Evolutionary conservation across 108 stramenopile species (phyloP).

Genomic region (Skeletonema marinoi): DNA sequence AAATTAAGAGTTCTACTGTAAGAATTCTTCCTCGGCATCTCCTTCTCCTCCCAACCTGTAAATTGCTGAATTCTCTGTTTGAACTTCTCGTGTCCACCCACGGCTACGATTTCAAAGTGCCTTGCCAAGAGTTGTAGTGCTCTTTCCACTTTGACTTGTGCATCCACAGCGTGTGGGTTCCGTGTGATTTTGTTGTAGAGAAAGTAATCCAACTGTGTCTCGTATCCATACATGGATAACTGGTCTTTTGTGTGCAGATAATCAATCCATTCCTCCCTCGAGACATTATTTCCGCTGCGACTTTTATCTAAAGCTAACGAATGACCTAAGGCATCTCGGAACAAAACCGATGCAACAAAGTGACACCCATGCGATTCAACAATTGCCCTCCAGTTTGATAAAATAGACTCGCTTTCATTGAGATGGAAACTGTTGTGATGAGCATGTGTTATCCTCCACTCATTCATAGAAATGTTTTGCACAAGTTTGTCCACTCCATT

Average conservation of each 20-base stretch:
- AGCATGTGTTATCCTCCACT: background rate
- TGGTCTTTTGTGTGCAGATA: background rate
- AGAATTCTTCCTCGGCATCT: too few relatives aligned
- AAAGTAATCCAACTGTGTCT: conserved; percentile 1
- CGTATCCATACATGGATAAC: background rate
- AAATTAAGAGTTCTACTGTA: too few relatives aligned
- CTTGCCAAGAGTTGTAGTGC: too few relatives aligned
- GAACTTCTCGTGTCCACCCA: too few relatives aligned
- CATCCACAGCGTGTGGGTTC: too few relatives aligned
- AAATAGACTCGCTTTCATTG: background rate
- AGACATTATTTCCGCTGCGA: background rate
- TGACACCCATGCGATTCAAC: background rate
- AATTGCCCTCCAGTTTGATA: background rate
- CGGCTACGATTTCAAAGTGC: too few relatives aligned
- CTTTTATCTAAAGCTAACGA: background rate
- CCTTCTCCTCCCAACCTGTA: too few relatives aligned
- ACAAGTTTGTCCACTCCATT: background rate
- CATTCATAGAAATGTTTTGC: background rate
- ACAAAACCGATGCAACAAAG: background rate
- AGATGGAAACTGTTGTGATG: conserved; percentile 1
- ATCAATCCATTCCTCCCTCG: background rate
- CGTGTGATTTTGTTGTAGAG: too few relatives aligned
- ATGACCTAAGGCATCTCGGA: background rate
- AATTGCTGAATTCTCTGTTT: too few relatives aligned
- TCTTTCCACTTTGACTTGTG: too few relatives aligned